A percentile compares a stretch with the other conserved stretches of the same genome.
These are phyloP conservation scores for Floccularia luteovirens DNA, from an alignment of 768 basidiomycete genomes.

Conservation along the genomic window DNA sequence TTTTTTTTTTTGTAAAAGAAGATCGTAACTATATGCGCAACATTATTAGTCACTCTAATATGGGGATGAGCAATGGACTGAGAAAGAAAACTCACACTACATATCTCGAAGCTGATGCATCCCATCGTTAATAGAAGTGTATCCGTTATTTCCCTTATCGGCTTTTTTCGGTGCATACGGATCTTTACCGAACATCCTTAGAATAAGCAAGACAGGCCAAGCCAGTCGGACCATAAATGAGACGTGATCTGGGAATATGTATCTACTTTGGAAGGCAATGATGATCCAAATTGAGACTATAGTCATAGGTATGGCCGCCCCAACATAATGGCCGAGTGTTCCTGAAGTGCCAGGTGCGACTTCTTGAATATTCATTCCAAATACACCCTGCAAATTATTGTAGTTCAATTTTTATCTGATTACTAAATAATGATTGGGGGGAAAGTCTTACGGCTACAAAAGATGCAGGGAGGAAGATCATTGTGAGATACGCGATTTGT, in stretches of 20 bases:
- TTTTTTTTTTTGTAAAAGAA: too few relatives aligned
- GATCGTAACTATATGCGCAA: too few relatives aligned
- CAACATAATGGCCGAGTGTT: constrained; percentile 36
- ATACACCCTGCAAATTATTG: constrained; percentile 22
- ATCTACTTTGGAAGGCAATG: constrained; percentile 42
- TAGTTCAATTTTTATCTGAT: neutral
- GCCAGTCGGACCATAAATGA: constrained; percentile 22
- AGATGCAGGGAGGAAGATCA: constrained; percentile 9
- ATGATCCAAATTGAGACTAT: constrained; percentile 45
- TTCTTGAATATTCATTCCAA: constrained; percentile 34
- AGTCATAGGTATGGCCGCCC: constrained; percentile 37
- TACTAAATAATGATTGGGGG: neutral
- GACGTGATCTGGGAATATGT: constrained; percentile 20
- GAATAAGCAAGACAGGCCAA: constrained; percentile 24
- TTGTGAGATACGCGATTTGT: constrained; percentile 12
- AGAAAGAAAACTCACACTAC: too few relatives aligned
- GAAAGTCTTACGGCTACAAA: constrained; percentile 12
- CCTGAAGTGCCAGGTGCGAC: constrained; percentile 25
- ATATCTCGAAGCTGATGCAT: too few relatives aligned
- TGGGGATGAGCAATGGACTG: too few relatives aligned
- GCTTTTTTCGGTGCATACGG: constrained; percentile 3
- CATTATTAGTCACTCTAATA: too few relatives aligned
- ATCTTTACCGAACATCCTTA: constrained; percentile 6
- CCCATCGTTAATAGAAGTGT: neutral
- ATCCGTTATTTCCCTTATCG: neutral